These are phyloP conservation scores for Fulvia fulva DNA, from an alignment of 2,329 filamentous ascomycete genomes.

Conservation along the genomic window DNA sequence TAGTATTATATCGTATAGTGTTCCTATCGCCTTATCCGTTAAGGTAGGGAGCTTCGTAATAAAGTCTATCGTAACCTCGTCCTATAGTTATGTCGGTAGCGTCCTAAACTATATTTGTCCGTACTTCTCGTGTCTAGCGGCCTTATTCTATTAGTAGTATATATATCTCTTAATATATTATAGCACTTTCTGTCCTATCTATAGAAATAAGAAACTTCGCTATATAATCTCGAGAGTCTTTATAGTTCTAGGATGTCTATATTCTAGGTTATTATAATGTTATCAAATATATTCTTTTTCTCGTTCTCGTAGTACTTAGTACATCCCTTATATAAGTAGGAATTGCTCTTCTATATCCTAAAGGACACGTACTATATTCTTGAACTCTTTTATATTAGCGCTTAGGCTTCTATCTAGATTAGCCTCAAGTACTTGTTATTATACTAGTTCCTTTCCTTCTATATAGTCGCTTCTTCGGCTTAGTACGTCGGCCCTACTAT, in stretches of 20 bases:
- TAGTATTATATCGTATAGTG: conserved; percentile 16
- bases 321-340: conserved; percentile 8
- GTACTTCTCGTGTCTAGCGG: too few relatives aligned
- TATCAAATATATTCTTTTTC: conserved; percentile 12
- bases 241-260: conserved; percentile 1
- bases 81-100: too few relatives aligned
- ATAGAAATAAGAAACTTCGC: too few relatives aligned
- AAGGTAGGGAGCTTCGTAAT: conserved; percentile 18
- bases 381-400: conserved; percentile 5
- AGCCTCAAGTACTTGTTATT: neutral
- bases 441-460: too few relatives aligned
- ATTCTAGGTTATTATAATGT: conserved; percentile 10
- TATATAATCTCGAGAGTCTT: neutral
- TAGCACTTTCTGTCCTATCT: conserved; percentile 4
- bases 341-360: too few relatives aligned
- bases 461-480: too few relatives aligned
- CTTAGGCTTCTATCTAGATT: too few relatives aligned
- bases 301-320: conserved; percentile 7
- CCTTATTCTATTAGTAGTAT: conserved; percentile 34
- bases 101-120: too few relatives aligned
- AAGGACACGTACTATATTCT: conserved; percentile 7
- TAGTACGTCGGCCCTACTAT: too few relatives aligned
- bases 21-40: neutral
- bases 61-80: too few relatives aligned
- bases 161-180: conserved; percentile 13